Evolutionary conservation across 1,284 basidiomycete species (phyloP), one percentile per base, ranked within the genome.

Genomic region (Meripilus lineatus): DNA sequence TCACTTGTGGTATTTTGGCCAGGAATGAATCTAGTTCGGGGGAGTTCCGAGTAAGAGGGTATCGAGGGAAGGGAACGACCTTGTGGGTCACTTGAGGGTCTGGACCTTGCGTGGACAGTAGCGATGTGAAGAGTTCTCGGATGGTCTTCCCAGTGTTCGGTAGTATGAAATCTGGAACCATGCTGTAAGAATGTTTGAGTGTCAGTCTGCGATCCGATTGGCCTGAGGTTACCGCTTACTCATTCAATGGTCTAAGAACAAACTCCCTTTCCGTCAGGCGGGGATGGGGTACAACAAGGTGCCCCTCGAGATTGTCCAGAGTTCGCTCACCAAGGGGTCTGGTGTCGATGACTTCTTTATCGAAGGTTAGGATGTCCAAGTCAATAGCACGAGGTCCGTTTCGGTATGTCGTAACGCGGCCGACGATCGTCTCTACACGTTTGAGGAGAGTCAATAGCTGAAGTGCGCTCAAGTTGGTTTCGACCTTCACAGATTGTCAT

Each of bases 311-410:
- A 44, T 80, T 74, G 28, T 80, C 77, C 4, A 80, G 56, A 5
- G 52, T 62, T 6, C 67, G 64, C 8, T 64, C 65, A 4, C 66
- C 59, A 23, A 63, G 61, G 1, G 69, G 62, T 23, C 78, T 72
- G 2, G 86, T 81, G 47, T 85, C 79, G 33, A 92, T 67, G 6
- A 77, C 55, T 1, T 68, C 50, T n/a, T 77, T 58, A 50, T 85
- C 89, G 56, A 89, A 98, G 6, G 89, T 73, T 1, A 98, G 52
- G 24, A 99, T 77, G 63, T 99, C 96, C 36, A 99, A 70, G 62
- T 99, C 96, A 34, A 99, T 79, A 0, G 86, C 83, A 5, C 94
- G 79, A 0, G 94, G 95, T 0, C 94, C 94, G 58, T 95, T 91
- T 15, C 84, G 76, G 52, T 87, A 77, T 1, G 86, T 84, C 23